Percentiles rank a stretch among this genome's conserved stretches.
Conservation (phyloP, 2,329 filamentous ascomycete species). For the Ilyonectria robusta region DNA sequence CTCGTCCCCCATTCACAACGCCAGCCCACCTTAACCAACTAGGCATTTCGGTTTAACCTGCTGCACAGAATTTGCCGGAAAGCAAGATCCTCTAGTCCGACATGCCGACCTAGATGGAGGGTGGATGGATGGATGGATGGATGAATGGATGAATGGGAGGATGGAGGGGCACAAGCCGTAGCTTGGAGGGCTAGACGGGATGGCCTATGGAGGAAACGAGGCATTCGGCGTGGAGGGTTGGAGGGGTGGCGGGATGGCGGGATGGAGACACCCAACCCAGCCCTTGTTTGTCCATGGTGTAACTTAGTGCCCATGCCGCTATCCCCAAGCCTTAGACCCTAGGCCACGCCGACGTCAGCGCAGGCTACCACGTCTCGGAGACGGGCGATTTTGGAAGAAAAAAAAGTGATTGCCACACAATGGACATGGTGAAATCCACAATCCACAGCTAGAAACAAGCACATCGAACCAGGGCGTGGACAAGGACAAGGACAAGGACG, state of each 20-base stretch:
- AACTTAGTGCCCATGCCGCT: constrained; percentile 1
- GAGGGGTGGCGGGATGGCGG: constrained; percentile 27
- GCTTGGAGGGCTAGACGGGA: constrained; percentile 19
- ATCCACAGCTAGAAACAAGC: neutral
- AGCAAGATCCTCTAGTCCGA: constrained; percentile 34
- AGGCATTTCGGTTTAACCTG: constrained; percentile 25
- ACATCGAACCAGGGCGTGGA: neutral
- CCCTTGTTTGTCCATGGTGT: constrained; percentile 1
- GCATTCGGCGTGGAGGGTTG: constrained; percentile 11
- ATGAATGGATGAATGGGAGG: constrained; percentile 17
- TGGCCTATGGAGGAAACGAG: constrained; percentile 10
- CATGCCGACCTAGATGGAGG: constrained; percentile 40
- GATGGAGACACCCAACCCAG: constrained; percentile 25
- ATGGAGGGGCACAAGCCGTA: constrained; percentile 13
- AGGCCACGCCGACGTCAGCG: constrained; percentile 22
- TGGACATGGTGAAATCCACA: neutral
- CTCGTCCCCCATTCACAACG: constrained; percentile 18
- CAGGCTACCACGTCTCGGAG: constrained; percentile 14
- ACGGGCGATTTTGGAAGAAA: constrained; percentile 8
- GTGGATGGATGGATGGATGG: constrained; percentile 32
- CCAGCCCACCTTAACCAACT: constrained; percentile 4
- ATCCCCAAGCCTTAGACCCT: constrained; percentile 15
- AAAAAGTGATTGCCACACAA: constrained; percentile 1
- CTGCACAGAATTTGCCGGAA: constrained; percentile 38
- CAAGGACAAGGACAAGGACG: constrained; percentile 14